These are phyloP conservation scores for Corniculantispora saksenae DNA, from an alignment of 2,329 filamentous ascomycete species.

Conservation along the genomic window DNA sequence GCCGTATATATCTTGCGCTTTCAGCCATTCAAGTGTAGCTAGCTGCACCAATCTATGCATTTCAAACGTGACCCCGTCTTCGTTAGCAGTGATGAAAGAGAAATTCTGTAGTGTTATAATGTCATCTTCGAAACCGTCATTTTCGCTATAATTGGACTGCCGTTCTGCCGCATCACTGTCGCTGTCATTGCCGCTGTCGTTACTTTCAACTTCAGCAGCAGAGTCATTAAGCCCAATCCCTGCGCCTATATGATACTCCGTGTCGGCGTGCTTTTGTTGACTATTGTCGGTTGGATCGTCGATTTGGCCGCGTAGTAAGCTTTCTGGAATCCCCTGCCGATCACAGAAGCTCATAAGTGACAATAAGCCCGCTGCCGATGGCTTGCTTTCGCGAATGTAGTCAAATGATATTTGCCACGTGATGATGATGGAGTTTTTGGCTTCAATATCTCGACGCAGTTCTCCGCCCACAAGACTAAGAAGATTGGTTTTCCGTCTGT, in stretches of 20 bases:
- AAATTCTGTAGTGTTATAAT: slow-evolving; percentile 32
- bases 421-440: slow-evolving; percentile 28
- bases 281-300: neutral
- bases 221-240: slow-evolving; percentile 4
- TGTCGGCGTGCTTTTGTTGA: neutral
- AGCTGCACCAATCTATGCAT: slow-evolving; percentile 41
- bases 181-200: slow-evolving; percentile 10
- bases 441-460: slow-evolving; percentile 27
- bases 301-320: slow-evolving; percentile 19
- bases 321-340: slow-evolving; percentile 17
- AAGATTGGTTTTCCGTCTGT: slow-evolving; percentile 29
- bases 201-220: slow-evolving; percentile 14
- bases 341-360: slow-evolving; percentile 16
- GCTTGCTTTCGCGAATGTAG: slow-evolving; percentile 26
- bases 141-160: slow-evolving; percentile 14
- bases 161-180: slow-evolving; percentile 18
- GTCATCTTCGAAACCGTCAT: slow-evolving; percentile 30
- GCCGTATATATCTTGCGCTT: slow-evolving; percentile 16
- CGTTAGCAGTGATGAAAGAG: slow-evolving; percentile 30
- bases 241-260: neutral
- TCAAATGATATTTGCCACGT: slow-evolving; percentile 38
- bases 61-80: slow-evolving; percentile 29
- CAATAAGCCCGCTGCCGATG: slow-evolving; percentile 15
- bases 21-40: slow-evolving; percentile 28
- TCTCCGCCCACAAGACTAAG: slow-evolving; percentile 28